These are phyloP conservation scores for Solanum habrochaites DNA, from an alignment of 257 asterid species.

Conservation along the genomic window DNA sequence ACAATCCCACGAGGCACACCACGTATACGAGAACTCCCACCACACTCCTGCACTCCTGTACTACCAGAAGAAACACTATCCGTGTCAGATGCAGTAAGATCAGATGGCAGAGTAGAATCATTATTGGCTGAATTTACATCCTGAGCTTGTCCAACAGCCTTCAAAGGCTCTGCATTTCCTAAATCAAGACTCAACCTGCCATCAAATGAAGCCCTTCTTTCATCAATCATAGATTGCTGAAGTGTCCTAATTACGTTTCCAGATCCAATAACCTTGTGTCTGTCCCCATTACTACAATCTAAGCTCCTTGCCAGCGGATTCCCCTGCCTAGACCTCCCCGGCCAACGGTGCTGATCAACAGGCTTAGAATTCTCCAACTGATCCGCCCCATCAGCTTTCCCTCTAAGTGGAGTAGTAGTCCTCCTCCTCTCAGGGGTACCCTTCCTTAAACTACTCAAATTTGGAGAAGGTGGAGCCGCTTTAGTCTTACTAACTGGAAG, in stretches of 20 bases:
- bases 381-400: constrained; percentile 49
- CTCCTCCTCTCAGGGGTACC: constrained; percentile 73
- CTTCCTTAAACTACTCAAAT: constrained; percentile 52
- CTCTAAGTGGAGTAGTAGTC: constrained; percentile 46
- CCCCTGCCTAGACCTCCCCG: constrained; percentile 44
- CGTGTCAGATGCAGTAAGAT: constrained; percentile 70
- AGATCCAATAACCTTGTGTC: constrained; percentile 51
- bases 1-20: constrained; percentile 55
- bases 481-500: constrained; percentile 80
- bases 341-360: constrained; percentile 83
- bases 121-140: constrained; percentile 35
- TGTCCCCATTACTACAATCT: constrained; percentile 43
- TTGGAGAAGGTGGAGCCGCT: constrained; percentile 62
- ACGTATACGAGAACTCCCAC: constrained; percentile 20
- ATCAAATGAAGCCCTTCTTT: constrained; percentile 61
- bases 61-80: constrained; percentile 97
- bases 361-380: constrained; percentile 58
- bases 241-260: constrained; percentile 30
- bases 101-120: constrained; percentile 41
- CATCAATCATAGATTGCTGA: constrained; percentile 58
- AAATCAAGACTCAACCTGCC: constrained; percentile 61
- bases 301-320: constrained; percentile 61
- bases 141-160: constrained; percentile 17
- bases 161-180: constrained; percentile 40
- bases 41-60: constrained; percentile 60